These are phyloP conservation scores for Pseudocercospora macadamiae DNA, from an alignment of 2,329 filamentous ascomycete genomes.

Conservation along the genomic window DNA sequence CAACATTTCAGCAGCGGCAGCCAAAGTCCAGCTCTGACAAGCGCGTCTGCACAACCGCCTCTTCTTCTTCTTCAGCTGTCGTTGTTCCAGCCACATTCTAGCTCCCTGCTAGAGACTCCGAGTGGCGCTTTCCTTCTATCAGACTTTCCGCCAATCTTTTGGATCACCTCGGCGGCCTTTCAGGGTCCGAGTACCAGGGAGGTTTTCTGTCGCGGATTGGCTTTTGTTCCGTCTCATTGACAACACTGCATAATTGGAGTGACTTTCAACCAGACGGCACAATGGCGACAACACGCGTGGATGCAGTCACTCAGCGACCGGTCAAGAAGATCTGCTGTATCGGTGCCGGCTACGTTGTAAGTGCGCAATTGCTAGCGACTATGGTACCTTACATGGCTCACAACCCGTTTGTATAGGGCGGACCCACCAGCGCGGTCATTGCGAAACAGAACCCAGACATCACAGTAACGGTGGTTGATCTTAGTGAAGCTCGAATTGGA, in stretches of 20 bases:
- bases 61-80: too few species aligned
- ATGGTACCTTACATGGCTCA: conserved; percentile 14
- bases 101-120: too few species aligned
- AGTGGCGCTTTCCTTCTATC: background rate
- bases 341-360: conserved; percentile 74
- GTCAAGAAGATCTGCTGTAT: conserved; percentile 68
- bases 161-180: background rate
- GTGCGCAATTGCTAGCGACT: conserved; percentile 32
- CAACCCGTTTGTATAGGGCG: conserved; percentile 53
- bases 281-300: conserved; percentile 7
- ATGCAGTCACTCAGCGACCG: conserved; percentile 5
- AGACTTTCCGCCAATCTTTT: background rate
- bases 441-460: conserved; percentile 73
- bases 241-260: background rate
- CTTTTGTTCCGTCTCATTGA: background rate
- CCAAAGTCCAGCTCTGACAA: background rate
- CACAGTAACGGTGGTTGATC: conserved; percentile 74
- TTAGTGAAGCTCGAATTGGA: conserved; percentile 65
- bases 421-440: conserved; percentile 74
- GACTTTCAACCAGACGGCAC: background rate
- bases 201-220: background rate
- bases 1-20: background rate
- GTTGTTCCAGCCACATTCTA: too few species aligned
- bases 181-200: background rate
- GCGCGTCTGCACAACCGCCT: background rate